phyloP scores from a whole-genome alignment of 1,139 yeast species.

The Yarrowia galli region DNA sequence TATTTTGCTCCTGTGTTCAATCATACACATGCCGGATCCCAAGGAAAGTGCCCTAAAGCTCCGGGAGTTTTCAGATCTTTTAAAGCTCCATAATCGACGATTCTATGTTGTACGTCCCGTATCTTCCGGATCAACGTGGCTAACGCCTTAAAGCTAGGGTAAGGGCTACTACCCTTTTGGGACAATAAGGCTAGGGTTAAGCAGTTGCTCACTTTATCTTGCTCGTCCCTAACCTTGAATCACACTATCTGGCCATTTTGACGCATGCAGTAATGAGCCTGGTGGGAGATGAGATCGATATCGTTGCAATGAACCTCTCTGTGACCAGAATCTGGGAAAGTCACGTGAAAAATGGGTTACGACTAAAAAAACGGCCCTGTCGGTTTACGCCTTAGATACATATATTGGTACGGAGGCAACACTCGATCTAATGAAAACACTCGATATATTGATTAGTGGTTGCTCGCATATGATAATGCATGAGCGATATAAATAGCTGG shows the following conservation, averaged over 20 bases:
- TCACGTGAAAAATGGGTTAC: too few species aligned
- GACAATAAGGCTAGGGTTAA: background rate
- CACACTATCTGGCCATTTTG: background rate
- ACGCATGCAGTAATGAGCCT: background rate
- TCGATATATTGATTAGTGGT: slow-evolving; percentile 3
- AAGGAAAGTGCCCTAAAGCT: too few species aligned
- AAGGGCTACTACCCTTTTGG: too few species aligned
- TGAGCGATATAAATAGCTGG: slow-evolving; percentile 19
- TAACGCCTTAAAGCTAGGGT: background rate
- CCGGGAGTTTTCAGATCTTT: too few species aligned
- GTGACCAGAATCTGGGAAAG: too few species aligned
- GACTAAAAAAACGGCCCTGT: background rate
- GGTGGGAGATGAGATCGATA: background rate
- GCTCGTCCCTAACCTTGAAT: background rate
- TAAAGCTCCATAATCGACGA: too few species aligned
- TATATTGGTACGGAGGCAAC: too few species aligned
- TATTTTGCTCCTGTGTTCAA: too few species aligned
- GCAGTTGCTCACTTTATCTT: slow-evolving; percentile 14
- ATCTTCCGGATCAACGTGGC: background rate
- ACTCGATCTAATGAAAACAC: background rate
- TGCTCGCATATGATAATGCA: slow-evolving; percentile 25
- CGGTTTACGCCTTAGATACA: background rate
- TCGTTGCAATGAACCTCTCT: background rate
- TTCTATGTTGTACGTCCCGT: too few species aligned
- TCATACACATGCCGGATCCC: too few species aligned